Percentiles rank a stretch among this genome's conserved stretches.
Evolutionary conservation across 306 rosid species (phyloP).

Genomic region (Vigna unguiculata): DNA sequence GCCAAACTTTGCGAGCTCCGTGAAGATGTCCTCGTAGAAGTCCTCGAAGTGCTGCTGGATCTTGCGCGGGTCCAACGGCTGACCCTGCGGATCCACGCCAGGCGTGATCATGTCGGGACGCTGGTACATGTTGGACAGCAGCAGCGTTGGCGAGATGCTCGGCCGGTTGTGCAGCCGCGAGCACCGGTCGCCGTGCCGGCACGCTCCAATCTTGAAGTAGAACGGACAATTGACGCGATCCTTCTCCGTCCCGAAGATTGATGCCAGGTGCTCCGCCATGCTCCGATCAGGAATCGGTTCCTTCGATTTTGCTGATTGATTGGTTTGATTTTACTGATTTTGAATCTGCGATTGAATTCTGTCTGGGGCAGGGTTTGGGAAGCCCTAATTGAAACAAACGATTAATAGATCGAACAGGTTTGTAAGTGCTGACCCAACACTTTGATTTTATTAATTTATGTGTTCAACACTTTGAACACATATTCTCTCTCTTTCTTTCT

Average conservation of each 20-base stretch:
- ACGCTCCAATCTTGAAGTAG: slow-evolving; percentile 89
- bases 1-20: slow-evolving; percentile 72
- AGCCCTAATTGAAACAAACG: not conserved
- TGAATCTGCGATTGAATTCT: not conserved
- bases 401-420: too few species aligned
- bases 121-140: slow-evolving; percentile 82
- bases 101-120: slow-evolving; percentile 84
- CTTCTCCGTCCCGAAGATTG: slow-evolving; percentile 82
- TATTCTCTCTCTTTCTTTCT: not conserved
- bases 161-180: slow-evolving; percentile 83
- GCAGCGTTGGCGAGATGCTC: slow-evolving; percentile 59
- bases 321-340: too few species aligned
- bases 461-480: too few species aligned
- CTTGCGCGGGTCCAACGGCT: slow-evolving; percentile 69
- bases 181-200: slow-evolving; percentile 82
- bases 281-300: not conserved
- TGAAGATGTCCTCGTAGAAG: slow-evolving; percentile 78
- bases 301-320: too few species aligned
- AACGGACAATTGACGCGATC: slow-evolving; percentile 86
- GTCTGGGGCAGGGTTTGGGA: too few species aligned
- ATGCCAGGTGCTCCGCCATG: slow-evolving; percentile 83
- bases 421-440: not conserved
- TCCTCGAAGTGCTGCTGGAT: slow-evolving; percentile 84
- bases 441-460: too few species aligned
- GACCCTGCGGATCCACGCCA: slow-evolving; percentile 71